Base-by-base conservation (phyloP, 2,329 filamentous ascomycete species). In the Escovopsis weberi region DNA sequence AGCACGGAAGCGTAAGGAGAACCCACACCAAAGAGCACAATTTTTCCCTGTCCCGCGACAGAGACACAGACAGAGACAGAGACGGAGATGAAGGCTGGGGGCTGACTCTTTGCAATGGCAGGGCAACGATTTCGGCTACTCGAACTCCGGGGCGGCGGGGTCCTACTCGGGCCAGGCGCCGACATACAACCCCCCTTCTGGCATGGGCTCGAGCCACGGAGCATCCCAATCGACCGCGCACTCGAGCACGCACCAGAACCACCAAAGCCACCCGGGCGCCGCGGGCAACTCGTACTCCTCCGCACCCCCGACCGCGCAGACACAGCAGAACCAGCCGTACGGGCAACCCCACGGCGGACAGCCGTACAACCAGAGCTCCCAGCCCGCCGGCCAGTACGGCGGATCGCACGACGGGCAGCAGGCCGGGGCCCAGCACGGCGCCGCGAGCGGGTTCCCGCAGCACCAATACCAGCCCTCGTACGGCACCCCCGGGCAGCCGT, bases 111-210 rank as follows among this genome's bases (percentile, higher is more conserved):
- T n/a, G n/a, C 5, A 10, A 19, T 42, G 46, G 26, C 48, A 72
- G 65, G 63, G 64, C 46, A 69, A 76, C 48, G 74, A 70, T 53
- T 85, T 74, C 55, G 80, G 78, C 30, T 82, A 82, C 57, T 75
- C 74, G 19, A 72, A 72, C 51, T 58, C 66, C 4, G 70, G 69
- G 37, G 64, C 70, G 37, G 57, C 68, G 47, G 70, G 72, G 37
- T 66, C 68, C 33, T 85, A 83, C 57, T 70, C 65, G 46, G 80
- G 78, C 43, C 67, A 73, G 44, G 75, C 78, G 34, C 80, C 80
- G 11, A 63, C 60, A 5, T 64, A 65, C 46, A 56, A 64, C 15
- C 60, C 63, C 9, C 54, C 59, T 10, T 55, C 58, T 12, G 53
- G 51, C 26, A 43, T 51, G 26, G 50, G 52, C 34, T 55, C 56